phyloP scores from a whole-genome alignment of 1,284 basidiomycete genomes.

The Puccinia hordei region DNA sequence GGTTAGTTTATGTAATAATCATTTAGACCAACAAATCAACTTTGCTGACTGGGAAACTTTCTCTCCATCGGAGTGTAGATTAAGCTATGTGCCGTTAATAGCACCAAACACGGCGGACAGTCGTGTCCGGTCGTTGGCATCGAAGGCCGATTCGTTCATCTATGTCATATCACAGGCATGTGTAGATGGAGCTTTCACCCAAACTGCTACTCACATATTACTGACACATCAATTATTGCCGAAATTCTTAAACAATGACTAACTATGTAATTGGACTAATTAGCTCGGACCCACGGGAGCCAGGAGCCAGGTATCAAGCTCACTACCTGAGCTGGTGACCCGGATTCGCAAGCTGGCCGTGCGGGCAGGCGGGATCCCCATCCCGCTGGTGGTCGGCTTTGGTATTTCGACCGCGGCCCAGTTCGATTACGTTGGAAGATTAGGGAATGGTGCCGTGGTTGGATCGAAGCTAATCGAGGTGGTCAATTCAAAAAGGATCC shows the following conservation, averaged over 20 bases:
- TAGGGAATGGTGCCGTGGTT: slow-evolving; percentile 89
- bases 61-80: slow-evolving; percentile 62
- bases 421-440: slow-evolving; percentile 76
- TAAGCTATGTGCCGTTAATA: slow-evolving; percentile 95
- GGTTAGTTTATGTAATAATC: slow-evolving; percentile 64
- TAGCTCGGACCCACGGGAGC: slow-evolving; percentile 46
- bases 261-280: neutral
- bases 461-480: slow-evolving; percentile 81
- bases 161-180: slow-evolving; percentile 82
- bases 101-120: slow-evolving; percentile 86
- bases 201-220: neutral
- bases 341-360: slow-evolving; percentile 19
- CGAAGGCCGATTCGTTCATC: slow-evolving; percentile 94
- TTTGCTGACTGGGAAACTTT: slow-evolving; percentile 69
- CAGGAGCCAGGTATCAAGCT: slow-evolving; percentile 4
- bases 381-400: slow-evolving; percentile 93
- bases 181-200: neutral
- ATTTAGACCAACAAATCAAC: slow-evolving; percentile 33
- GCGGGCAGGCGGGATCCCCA: slow-evolving; percentile 62
- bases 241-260: neutral
- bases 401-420: slow-evolving; percentile 91
- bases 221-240: neutral
- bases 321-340: slow-evolving; percentile 24
- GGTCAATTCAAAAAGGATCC: slow-evolving; percentile 65
- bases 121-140: slow-evolving; percentile 85